Base-by-base conservation (phyloP, 1,139 yeast genomes). In the Entelexis sorbosivorans region DNA sequence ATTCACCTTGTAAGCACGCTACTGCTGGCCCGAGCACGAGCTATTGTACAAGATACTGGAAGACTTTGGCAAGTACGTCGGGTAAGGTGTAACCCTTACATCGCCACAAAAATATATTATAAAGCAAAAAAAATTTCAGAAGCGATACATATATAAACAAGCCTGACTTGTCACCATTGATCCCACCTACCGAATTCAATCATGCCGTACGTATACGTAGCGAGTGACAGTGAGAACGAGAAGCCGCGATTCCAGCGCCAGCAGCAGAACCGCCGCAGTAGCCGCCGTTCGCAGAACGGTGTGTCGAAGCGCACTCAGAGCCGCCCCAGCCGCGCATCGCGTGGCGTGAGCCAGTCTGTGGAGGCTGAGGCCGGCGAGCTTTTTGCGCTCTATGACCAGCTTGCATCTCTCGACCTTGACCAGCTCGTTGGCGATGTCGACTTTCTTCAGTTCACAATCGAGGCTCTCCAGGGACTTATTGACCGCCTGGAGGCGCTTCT, bases 161-260 rank as follows among this genome's bases (percentile, higher is more conserved):
- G 33, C 29, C 13, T 6, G 22, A 14, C 45, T 20, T 31, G 36
- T 29, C 35, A 19, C 45, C 14, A 42, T 31, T 32, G 8, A n/a
- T 20, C n/a, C 38, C 13, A 24, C 16, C 24, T 13, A 26, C 29
- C 32, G 24, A 16, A 48, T 17, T 22, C 31, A 29, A 34, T 39
- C 50, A 59, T 59, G 61, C 61, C 61, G 59, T 59, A 55, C 57
- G 60, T 59, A 36, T 59, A 59, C 59, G 57, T 59, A 47, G 53
- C 60, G 44, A 57, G 59, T 35, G 61, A 59, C 50, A 56, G 56
- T 40, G 61, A 58, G 31, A 47, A 36, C 35, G 50, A 55, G 26
- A 50, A 50, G 42, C 44, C 39, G 19, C 48, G 32, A 6, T 50
- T 48, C 42, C 46, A 52, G 46, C 49, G 44, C 43, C 39, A 56